Percentiles rank a stretch among this genome's conserved stretches.
phyloP scores from a whole-genome alignment of 2,329 filamentous ascomycete genomes.

The Fusarium virguliforme region DNA sequence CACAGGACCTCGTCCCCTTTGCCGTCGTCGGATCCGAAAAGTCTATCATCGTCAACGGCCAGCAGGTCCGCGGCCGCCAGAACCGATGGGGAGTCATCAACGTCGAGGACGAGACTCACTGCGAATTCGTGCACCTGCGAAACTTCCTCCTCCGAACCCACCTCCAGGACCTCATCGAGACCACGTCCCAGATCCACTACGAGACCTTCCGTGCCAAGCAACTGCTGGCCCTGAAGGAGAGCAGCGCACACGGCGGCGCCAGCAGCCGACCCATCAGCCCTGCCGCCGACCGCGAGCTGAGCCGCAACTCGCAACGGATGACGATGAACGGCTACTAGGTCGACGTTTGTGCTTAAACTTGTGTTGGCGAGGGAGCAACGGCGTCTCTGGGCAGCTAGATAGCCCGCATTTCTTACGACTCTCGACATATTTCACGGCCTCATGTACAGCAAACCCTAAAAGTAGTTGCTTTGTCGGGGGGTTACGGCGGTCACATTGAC shows the following conservation, averaged over 20 bases:
- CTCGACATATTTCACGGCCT: conserved; percentile 53
- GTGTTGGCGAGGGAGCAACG: conserved; percentile 54
- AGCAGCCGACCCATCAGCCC: conserved; percentile 94
- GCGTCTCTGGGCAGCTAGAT: conserved; percentile 55
- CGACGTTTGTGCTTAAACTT: conserved; percentile 51
- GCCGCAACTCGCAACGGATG: conserved; percentile 96
- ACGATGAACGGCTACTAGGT: conserved; percentile 98
- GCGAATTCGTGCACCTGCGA: conserved; percentile 98
- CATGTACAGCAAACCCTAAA: conserved; percentile 51
- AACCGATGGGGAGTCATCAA: conserved; percentile 99
- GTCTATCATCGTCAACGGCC: conserved; percentile 96
- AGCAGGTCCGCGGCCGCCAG: conserved; percentile 97
- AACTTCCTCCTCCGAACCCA: conserved; percentile 99
- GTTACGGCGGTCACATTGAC: conserved; percentile 37
- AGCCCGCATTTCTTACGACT: conserved; percentile 53
- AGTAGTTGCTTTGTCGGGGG: conserved; percentile 46
- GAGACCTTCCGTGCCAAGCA: conserved; percentile 99
- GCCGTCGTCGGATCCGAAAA: conserved; percentile 98
- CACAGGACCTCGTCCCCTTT: conserved; percentile 92
- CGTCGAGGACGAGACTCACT: conserved; percentile 99
- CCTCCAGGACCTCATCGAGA: conserved; percentile 98
- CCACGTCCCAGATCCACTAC: conserved; percentile 99
- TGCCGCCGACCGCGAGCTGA: conserved; percentile 93
- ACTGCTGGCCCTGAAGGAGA: conserved; percentile 97
- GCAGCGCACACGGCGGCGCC: conserved; percentile 85